Base-by-base conservation (phyloP, 2,329 filamentous ascomycete species). In the Pseudogymnoascus sp. region DNA sequence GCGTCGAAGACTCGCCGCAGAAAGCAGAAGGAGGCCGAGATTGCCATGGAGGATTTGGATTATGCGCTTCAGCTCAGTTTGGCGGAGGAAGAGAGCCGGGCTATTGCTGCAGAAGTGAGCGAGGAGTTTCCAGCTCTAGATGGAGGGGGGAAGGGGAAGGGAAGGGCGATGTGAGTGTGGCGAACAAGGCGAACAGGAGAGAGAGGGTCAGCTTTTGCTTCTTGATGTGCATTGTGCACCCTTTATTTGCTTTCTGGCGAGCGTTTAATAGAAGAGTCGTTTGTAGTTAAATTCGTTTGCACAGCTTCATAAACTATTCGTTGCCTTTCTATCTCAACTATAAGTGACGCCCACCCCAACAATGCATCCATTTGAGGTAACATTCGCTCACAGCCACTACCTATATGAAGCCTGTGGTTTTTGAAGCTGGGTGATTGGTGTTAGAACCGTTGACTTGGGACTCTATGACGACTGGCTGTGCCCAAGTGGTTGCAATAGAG, bases 31-130 rank as follows among this genome's bases (percentile, higher is more conserved):
- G 56, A 14, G 36, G 72, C 73, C 1, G 69, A 74, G 10, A 69
- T 78, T 3, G 71, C 74, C 12, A 71, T 73, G 62, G 82, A 83
- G 60, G 86, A 88, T 67, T 67, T 88, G 56, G 83, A 85, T 62
- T 75, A 86, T 37, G 86, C 86, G 2, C 72, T 88, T 59, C 79
- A 80, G 65, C 74, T 88, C 21, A 89, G 86, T 67, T 75, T 87
- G 67, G 79, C 82, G 44, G 83, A 87, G 66, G 79, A 82, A 63
- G 73, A 78, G 67, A 75, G 73, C 60, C 62, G 68, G 18, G 66
- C 63, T 53, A 66, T 65, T 63, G 66, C 62, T 11, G 67, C 59
- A 11, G 64, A 67, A 37, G 69, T 69, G 25, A 65, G 66, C 21
- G 75, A 78, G 3, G 78, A 78, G 21, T 81, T 79, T 62, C 78